phyloP scores from a whole-genome alignment of 1,139 yeast genomes.

The Diutina neorugosa region DNA sequence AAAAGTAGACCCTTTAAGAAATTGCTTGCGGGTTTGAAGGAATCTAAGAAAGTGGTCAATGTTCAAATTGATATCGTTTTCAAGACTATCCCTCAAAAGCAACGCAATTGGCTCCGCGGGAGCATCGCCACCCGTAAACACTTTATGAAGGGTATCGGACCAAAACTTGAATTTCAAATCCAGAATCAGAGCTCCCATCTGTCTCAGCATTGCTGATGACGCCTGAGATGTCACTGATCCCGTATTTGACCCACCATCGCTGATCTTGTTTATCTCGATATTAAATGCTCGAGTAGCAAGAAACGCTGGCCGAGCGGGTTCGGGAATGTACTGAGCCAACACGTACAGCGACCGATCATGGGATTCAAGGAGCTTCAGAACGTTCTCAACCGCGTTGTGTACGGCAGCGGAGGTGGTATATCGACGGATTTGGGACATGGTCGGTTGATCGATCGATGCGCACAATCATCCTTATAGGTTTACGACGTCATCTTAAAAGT shows the following conservation, averaged over 20 bases:
- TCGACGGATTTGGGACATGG: not conserved
- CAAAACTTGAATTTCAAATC: conserved; percentile 52
- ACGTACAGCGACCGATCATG: conserved; percentile 58
- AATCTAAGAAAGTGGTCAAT: conserved; percentile 46
- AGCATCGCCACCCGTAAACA: conserved; percentile 29
- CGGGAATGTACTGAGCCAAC: conserved; percentile 60
- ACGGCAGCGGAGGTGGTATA: conserved; percentile 7
- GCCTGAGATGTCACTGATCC: conserved; percentile 22
- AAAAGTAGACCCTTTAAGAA: conserved; percentile 33
- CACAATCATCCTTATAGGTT: not conserved
- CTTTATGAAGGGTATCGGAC: conserved; percentile 38
- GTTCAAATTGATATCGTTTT: conserved; percentile 40
- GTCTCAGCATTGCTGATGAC: conserved; percentile 16
- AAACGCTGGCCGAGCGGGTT: conserved; percentile 50
- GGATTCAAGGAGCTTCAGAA: conserved; percentile 25
- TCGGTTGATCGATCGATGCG: not conserved
- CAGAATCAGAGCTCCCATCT: conserved; percentile 31
- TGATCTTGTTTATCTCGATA: conserved; percentile 52
- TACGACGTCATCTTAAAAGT: no score
- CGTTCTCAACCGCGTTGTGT: conserved; percentile 31
- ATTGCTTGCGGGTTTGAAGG: conserved; percentile 47
- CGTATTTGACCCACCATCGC: conserved; percentile 29
- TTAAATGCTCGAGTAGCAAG: conserved; percentile 62
- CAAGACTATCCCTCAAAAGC: conserved; percentile 37
- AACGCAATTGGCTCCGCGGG: conserved; percentile 59